These are phyloP conservation scores for Candida sakaeoensis DNA, from an alignment of 805 yeast genomes.

Conservation along the genomic window DNA sequence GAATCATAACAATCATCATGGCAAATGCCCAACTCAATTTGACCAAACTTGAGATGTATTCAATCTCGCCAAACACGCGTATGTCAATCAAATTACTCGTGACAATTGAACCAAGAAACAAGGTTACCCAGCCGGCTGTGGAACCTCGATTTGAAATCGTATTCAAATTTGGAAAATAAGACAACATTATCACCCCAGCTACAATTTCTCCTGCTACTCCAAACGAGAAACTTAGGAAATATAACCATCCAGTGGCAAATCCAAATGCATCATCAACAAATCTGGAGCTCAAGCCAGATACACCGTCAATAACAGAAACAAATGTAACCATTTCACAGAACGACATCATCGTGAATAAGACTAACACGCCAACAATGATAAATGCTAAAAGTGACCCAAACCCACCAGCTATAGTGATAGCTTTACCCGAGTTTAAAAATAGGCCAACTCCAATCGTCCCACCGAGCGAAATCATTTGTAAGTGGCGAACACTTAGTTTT, in stretches of 20 bases:
- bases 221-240: constrained; percentile 68
- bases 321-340: constrained; percentile 81
- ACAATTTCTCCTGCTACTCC: constrained; percentile 79
- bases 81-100: constrained; percentile 63
- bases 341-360: constrained; percentile 64
- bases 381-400: constrained; percentile 71
- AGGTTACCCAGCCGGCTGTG: constrained; percentile 60
- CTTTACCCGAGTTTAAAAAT: constrained; percentile 66
- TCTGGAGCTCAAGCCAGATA: constrained; percentile 68
- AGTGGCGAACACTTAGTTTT: constrained; percentile 59
- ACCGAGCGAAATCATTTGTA: constrained; percentile 76
- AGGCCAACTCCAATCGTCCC: constrained; percentile 80
- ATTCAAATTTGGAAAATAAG: constrained; percentile 58
- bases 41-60: constrained; percentile 56
- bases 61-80: constrained; percentile 70
- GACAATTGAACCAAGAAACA: constrained; percentile 46
- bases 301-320: constrained; percentile 76
- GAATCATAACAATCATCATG: constrained; percentile 60
- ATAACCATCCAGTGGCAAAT: constrained; percentile 68
- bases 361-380: constrained; percentile 58
- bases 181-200: constrained; percentile 73
- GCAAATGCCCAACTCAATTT: constrained; percentile 52
- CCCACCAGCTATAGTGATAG: constrained; percentile 72
- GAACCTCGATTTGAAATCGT: constrained; percentile 45
- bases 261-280: constrained; percentile 79